Base-by-base conservation (phyloP, 31 red algal species). In the Endocladia muricata region DNA sequence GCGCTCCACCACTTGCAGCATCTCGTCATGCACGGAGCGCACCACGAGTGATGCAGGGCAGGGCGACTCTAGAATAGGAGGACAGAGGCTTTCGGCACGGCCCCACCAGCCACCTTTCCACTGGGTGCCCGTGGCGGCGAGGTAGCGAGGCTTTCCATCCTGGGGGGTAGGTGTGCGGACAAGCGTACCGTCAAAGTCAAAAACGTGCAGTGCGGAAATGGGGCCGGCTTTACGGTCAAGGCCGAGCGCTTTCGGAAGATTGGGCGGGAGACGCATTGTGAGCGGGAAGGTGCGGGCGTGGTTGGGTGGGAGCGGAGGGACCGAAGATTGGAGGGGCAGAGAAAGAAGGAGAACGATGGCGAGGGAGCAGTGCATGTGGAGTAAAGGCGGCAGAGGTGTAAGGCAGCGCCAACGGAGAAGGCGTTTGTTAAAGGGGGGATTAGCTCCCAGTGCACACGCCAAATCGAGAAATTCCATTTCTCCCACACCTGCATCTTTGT, bases 21-120 rank as follows among this genome's bases (percentile, higher is more conserved):
- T 49, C 38, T 88, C 61, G 33, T 77, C 71, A 39, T 80, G 65
- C 11, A 79, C 84, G 35, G 74, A 67, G 28, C 48, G 39, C n/a
- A 88, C 57, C 4, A 88, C 66, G 43, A 40, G 54, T 43, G 58
- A 68, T 13, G 39, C n/a, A 13, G 84, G 84, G 70, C 57, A 74
- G 29, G 84, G 84, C 19, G 84, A 88, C 4, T 65, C 48, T 13
- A 88, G 37, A 0, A 88, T 68, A 9, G 71, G 84, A 19, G 73
- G 73, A 22, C 26, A 26, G 34, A 88, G 84, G 39, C 73, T 78
- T 6, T 48, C 75, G 1, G 44, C 19, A 3, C 76, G 62, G 23
- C 84, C 76, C 84, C 84, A 88, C 84, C 84, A 88, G n/a, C 84
- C 84, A 33, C 73, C 75, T 1, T 41, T 73, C 75, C 74, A 88